Evolutionary conservation across 495 filamentous ascomycete species (phyloP), one percentile per base, ranked within the genome.

Genomic region (Saxophila tyrrhenica): DNA sequence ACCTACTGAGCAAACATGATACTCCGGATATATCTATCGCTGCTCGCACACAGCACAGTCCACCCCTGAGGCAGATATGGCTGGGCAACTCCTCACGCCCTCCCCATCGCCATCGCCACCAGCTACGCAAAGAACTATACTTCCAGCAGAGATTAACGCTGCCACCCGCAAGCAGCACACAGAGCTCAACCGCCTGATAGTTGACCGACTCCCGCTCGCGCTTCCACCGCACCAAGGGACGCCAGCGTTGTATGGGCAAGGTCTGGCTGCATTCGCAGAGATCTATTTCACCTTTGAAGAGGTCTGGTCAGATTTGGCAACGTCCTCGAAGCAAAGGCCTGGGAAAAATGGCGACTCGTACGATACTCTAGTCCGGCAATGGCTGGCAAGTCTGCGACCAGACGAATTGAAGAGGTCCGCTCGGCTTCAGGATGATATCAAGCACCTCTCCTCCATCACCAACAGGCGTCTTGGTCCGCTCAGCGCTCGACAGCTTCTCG

Each of bases 241-340:
- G 16, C 67, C 69, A 0, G 51, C 50, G 1, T 62, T 68, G 43
- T 76, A 76, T 51, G 67, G 66, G 7, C 54, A 53, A 20, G 76
- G 73, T 39, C 57, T 79, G 20, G 51, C 62, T 17, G 67, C 70
- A 51, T 69, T 78, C 55, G 61, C 71, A 5, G 64, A 66, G 17
- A 69, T 78, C 46, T 78, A 69, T 61, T 61, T 68, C 29, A 67
- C 65, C 11, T 73, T 78, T 51, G 75, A 78, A 52, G 60, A 62
- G 0, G 50, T 65, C 47, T 73, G 67, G 69, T 49, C 39, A 5
- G 49, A 35, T 10, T 11, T 42, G 1, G 13, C n/a, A n/a, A n/a
- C n/a, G 29, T 20, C 8, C 25, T 21, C 13, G n/a, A 50, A 29
- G 32, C 7, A 1, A 35, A 52, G 39, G 5, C 0, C 13, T 11